phyloP scores from a whole-genome alignment of 2,329 filamentous ascomycete species.

The Epichloe sylvatica region DNA sequence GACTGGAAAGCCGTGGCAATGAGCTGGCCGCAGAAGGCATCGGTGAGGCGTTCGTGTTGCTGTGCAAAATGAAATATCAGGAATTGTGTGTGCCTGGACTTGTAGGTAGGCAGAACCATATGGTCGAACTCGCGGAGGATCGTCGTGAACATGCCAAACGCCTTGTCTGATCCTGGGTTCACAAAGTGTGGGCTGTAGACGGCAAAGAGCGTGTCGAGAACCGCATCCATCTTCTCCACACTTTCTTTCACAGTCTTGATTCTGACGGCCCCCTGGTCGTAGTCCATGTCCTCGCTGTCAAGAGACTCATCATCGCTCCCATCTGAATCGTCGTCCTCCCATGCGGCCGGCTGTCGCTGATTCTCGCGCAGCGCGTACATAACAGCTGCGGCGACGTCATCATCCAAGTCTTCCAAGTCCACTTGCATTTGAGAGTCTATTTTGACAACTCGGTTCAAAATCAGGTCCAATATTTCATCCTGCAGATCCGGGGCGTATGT shows the following conservation, averaged over 20 bases:
- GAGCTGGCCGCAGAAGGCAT: conserved; percentile 69
- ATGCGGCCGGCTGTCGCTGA: conserved; percentile 13
- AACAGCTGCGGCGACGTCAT: conserved; percentile 66
- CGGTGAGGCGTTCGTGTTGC: conserved; percentile 60
- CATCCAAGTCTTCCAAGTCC: conserved; percentile 83
- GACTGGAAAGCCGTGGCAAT: conserved; percentile 35
- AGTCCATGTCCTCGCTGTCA: conserved; percentile 53
- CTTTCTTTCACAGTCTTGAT: conserved; percentile 65
- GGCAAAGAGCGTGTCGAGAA: conserved; percentile 76
- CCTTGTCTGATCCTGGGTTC: conserved; percentile 51
- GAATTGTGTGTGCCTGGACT: conserved; percentile 88
- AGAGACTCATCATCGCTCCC: conserved; percentile 58
- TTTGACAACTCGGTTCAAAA: conserved; percentile 78
- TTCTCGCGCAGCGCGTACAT: conserved; percentile 33
- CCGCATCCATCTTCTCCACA: conserved; percentile 80
- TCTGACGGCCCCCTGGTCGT: conserved; percentile 46
- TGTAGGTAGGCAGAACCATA: conserved; percentile 80
- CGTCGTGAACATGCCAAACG: conserved; percentile 61
- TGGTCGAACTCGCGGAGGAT: conserved; percentile 75
- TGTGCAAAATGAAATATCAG: conserved; percentile 93
- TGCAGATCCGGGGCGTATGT: conserved; percentile 66
- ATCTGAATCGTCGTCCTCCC: conserved; percentile 41
- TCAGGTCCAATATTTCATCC: conserved; percentile 66
- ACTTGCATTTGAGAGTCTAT: conserved; percentile 92
- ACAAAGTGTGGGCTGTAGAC: conserved; percentile 65